Evolutionary conservation across 2,329 filamentous ascomycete species (phyloP), one percentile per base, ranked within the genome.

Genomic region (Kalaharituber pfeilii): DNA sequence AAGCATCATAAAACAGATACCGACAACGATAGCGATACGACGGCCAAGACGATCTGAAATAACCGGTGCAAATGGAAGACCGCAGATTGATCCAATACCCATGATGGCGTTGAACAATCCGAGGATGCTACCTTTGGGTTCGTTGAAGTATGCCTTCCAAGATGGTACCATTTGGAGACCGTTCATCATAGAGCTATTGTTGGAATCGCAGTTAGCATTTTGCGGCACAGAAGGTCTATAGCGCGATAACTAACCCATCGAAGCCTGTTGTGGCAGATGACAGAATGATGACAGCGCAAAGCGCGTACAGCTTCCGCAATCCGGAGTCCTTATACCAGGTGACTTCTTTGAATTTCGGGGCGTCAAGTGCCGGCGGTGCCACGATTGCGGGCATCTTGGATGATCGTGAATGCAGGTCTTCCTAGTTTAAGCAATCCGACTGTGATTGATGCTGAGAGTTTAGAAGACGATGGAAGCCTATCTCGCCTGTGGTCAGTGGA

Each of bases 161-260:
- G 66, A 66, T 56, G 74, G 68, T 62, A 79, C 75, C 65, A 76
- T 72, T 68, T 78, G 75, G 2, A 74, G 76, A 8, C 75, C 77
- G 66, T 79, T 79, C 64, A 78, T 69, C 57, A 71, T 71, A 22
- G 69, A 73, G 25, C 56, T 57, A 13, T 47, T 47, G 42, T 22
- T 47, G 22, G 24, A 24, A 22, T 47, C 25, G 13, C 42, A 47
- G 25, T 15, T 22, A 47, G 15, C 18, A 47, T 20, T 47, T 11
- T 25, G 42, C 42, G 13, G n/a, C n/a, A n/a, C n/a, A n/a, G n/a
- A n/a, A n/a, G n/a, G n/a, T n/a, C n/a, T n/a, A n/a, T n/a, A n/a
- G n/a, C 42, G 25, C 13, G 15, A 73, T 69, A 62, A 73, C 66
- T 9, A 69, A 70, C 24, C 69, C 69, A 52, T 72, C 70, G 54